Base-by-base conservation (phyloP, 176 grass and related monocot genomes). In the Avena atlantica region DNA sequence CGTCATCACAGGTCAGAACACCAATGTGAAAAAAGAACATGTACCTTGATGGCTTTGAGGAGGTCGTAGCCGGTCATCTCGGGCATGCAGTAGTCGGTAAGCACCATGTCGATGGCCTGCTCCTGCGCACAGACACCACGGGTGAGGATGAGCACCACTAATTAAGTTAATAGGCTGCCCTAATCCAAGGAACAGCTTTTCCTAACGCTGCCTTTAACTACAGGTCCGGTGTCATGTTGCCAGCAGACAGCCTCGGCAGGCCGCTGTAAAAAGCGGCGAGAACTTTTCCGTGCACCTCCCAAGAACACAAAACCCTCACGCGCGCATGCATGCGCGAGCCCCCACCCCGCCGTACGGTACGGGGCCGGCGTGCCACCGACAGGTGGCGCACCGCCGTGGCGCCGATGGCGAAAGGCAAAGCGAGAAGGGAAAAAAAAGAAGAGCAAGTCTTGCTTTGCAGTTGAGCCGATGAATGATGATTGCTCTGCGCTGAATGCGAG, bases 21-120 rank as follows among this genome's bases (percentile, higher is more conserved):
- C 13, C 23, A 20, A 29, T 58, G n/a, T 27, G 57, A 14, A n/a
- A 56, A 68, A 45, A 23, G 20, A 56, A 42, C 7, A 8, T 52
- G 2, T 80, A 98, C 97, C 97, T 99, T 99, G 89, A 99, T 83
- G 75, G 87, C 92, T 58, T 90, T 97, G 77, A 99, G 94, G 2
- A 97, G 97, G 73, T 99, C 97, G 56, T 99, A 97, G 12, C 97
- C 97, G 27, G 92, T 95, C 97, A 99, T 99, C 89, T 95, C 92
- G 15, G 97, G 97, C 97, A 99, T 99, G 83, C 90, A 99, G 55
- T 99, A 99, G 82, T 99, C 97, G 1, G 97, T 99, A 49, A 99
- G 94, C 64, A 99, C 91, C 79, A 99, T 91, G 86, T 99, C 94
- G 70, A 99, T 88, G 58, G 90, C 92, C 88, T 90, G 91, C 52